These are phyloP conservation scores for Suillus discolor DNA, from an alignment of 768 basidiomycete genomes.

Conservation along the genomic window DNA sequence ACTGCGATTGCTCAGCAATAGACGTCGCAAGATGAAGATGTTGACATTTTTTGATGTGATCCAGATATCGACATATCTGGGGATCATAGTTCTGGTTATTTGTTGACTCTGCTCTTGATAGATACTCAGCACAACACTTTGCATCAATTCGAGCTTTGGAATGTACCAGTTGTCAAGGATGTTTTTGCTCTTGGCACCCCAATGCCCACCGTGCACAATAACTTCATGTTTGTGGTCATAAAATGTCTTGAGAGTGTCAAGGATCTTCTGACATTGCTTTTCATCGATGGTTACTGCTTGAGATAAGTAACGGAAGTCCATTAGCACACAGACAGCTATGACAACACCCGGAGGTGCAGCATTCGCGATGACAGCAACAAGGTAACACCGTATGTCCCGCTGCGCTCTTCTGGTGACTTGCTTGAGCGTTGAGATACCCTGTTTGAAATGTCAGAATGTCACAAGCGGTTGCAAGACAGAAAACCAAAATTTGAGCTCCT, in stretches of 20 bases:
- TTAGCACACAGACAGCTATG: too few species aligned
- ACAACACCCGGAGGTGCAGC: too few species aligned
- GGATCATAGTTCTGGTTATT: conserved; percentile 36
- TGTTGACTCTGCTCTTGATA: conserved; percentile 16
- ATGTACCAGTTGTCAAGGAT: conserved; percentile 39
- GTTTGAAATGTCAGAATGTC: too few species aligned
- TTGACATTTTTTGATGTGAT: conserved; percentile 31
- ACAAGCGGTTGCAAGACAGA: too few species aligned
- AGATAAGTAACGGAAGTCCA: too few species aligned
- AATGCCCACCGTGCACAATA: conserved; percentile 32
- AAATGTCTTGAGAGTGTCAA: conserved; percentile 30
- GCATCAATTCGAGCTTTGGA: conserved; percentile 44
- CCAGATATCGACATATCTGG: conserved; percentile 38
- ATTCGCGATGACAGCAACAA: too few species aligned
- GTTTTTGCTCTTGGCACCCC: conserved; percentile 24
- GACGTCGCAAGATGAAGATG: conserved; percentile 21
- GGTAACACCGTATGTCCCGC: too few species aligned
- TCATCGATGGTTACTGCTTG: conserved; percentile 28
- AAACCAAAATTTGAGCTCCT: too few species aligned
- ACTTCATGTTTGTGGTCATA: conserved; percentile 37
- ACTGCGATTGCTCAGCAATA: not conserved
- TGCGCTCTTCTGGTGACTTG: too few species aligned
- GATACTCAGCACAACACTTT: conserved; percentile 35
- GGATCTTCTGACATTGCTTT: conserved; percentile 18
- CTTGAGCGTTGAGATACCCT: too few species aligned